These are phyloP conservation scores for Rubroshorea leprosula DNA, from an alignment of 345 rosid genomes.

Conservation along the genomic window DNA sequence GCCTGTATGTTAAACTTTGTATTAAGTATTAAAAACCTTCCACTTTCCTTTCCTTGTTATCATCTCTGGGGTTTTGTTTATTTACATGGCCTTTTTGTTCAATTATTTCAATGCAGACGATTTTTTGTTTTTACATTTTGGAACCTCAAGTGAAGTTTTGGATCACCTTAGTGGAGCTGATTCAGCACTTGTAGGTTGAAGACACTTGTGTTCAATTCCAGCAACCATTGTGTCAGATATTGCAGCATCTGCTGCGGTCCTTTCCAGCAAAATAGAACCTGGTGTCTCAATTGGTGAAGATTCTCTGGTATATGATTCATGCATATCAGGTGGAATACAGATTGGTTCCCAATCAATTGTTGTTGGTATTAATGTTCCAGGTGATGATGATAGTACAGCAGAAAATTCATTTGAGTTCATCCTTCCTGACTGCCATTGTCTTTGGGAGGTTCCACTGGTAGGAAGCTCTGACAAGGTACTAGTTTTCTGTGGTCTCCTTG, in stretches of 20 bases:
- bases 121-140: conserved; percentile 81
- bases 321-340: conserved; percentile 63
- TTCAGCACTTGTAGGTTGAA: conserved; percentile 79
- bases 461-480: conserved; percentile 61
- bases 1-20: conserved; percentile 50
- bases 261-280: conserved; percentile 80
- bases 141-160: conserved; percentile 94
- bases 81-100: conserved; percentile 10
- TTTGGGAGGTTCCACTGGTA: conserved; percentile 94
- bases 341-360: conserved; percentile 88
- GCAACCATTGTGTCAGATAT: conserved; percentile 88
- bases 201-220: conserved; percentile 91
- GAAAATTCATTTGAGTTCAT: conserved; percentile 49
- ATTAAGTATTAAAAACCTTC: conserved; percentile 1
- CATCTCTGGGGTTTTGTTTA: conserved; percentile 2
- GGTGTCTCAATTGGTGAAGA: conserved; percentile 92
- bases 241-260: conserved; percentile 80
- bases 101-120: conserved; percentile 56
- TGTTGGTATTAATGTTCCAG: conserved; percentile 68
- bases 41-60: conserved; percentile 11
- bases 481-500: conserved; percentile 90
- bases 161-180: conserved; percentile 81
- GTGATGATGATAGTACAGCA: conserved; percentile 26
- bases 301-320: conserved; percentile 81
- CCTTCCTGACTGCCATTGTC: conserved; percentile 95